Conservation (phyloP, 441 rosid genomes). For the Erodium trifolium region DNA sequence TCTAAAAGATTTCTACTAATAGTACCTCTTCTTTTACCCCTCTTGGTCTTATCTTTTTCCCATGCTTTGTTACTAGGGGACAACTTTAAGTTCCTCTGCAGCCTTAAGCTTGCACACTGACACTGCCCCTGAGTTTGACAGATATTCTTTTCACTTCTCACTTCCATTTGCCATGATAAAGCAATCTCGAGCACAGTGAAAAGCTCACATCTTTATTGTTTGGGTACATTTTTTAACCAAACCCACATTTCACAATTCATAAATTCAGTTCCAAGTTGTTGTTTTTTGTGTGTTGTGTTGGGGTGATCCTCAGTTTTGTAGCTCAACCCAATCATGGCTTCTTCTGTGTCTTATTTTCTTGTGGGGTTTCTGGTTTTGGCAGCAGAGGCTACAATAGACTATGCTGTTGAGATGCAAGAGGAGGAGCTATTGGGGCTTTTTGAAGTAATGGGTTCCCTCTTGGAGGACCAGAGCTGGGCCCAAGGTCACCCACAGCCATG, state of each 20-base stretch:
- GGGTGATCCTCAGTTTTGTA: not conserved
- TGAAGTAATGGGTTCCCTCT: slow-evolving; percentile 29
- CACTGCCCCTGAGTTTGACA: not conserved
- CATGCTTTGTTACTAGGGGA: not conserved
- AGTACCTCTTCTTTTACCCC: not conserved
- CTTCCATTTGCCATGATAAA: slow-evolving; percentile 4
- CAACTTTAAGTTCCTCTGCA: slow-evolving; percentile 2
- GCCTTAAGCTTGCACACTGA: slow-evolving; percentile 1
- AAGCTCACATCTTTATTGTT: not conserved
- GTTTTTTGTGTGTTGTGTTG: not conserved
- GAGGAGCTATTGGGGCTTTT: slow-evolving; percentile 33
- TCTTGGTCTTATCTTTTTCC: not conserved
- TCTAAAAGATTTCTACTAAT: not conserved
- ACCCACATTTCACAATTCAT: not conserved
- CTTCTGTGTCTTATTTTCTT: slow-evolving; percentile 18
- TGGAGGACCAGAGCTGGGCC: slow-evolving; percentile 36
- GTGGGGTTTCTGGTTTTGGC: slow-evolving; percentile 29
- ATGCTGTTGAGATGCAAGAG: slow-evolving; percentile 22
- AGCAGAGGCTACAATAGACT: slow-evolving; percentile 7
- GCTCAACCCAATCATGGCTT: slow-evolving; percentile 19
- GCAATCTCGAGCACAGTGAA: not conserved
- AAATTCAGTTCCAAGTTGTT: not conserved
- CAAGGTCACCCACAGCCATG: slow-evolving; percentile 37
- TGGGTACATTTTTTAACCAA: not conserved
- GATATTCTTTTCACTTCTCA: not conserved